These are phyloP conservation scores for Quercus mongolica DNA, from an alignment of 306 rosid genomes.

Conservation along the genomic window DNA sequence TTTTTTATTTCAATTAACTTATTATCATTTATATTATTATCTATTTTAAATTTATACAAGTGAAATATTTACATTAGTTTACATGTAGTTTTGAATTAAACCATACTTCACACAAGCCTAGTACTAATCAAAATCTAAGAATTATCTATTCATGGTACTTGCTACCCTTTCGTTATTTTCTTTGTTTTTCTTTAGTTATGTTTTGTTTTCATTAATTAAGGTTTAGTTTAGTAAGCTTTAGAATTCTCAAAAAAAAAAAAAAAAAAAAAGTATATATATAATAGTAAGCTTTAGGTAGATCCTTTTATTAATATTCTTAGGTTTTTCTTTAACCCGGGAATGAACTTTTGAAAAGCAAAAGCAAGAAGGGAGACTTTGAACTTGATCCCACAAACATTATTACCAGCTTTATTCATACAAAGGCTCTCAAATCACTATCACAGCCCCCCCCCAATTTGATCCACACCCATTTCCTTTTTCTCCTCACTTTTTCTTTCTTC, in stretches of 20 bases:
- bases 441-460: constrained; percentile 24
- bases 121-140: too few species aligned
- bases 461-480: constrained; percentile 28
- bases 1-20: too few species aligned
- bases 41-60: too few species aligned
- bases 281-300: constrained; percentile 31
- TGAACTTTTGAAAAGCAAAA: constrained; percentile 52
- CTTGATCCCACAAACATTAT: constrained; percentile 47
- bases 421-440: constrained; percentile 49
- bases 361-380: constrained; percentile 24
- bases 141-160: too few species aligned
- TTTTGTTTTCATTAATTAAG: constrained; percentile 24
- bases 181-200: not conserved
- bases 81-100: too few species aligned
- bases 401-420: constrained; percentile 35
- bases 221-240: constrained; percentile 26
- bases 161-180: too few species aligned
- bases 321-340: constrained; percentile 39
- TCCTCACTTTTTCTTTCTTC: constrained; percentile 38
- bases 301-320: constrained; percentile 14
- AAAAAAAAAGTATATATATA: too few species aligned
- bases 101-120: too few species aligned
- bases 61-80: too few species aligned
- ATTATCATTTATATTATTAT: too few species aligned
- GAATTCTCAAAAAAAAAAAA: not conserved